These are phyloP conservation scores for Euphrasia arctica DNA, from an alignment of 305 asterid species.

Conservation along the genomic window DNA sequence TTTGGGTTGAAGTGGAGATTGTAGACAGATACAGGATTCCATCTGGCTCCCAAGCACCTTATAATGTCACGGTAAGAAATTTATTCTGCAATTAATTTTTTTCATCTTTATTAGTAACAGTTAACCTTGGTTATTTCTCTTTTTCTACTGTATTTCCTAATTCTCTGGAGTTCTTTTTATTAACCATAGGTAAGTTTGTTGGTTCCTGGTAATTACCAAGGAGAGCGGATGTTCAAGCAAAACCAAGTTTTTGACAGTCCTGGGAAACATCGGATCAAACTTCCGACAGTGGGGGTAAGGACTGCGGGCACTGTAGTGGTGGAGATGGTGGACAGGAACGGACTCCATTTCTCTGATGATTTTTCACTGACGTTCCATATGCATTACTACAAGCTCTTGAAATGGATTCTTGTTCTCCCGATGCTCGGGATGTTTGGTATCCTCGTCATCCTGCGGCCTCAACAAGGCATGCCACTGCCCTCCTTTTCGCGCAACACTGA, in stretches of 20 bases:
- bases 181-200: constrained; percentile 70
- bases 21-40: constrained; percentile 76
- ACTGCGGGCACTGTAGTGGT: constrained; percentile 87
- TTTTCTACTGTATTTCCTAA: constrained; percentile 11
- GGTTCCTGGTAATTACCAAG: constrained; percentile 99
- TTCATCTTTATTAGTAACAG: not conserved
- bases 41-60: constrained; percentile 91
- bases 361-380: constrained; percentile 91
- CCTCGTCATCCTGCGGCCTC: constrained; percentile 87
- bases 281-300: constrained; percentile 83
- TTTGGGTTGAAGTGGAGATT: constrained; percentile 91
- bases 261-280: constrained; percentile 69
- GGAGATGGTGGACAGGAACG: constrained; percentile 94
- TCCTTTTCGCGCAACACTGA: constrained; percentile 91
- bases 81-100: not conserved
- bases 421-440: constrained; percentile 95
- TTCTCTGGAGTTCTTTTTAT: constrained; percentile 14
- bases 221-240: constrained; percentile 82
- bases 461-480: constrained; percentile 89
- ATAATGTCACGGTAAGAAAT: constrained; percentile 76
- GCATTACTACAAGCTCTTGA: constrained; percentile 81
- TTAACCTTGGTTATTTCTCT: too few relatives aligned
- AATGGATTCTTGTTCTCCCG: constrained; percentile 93
- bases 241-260: constrained; percentile 52
- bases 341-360: constrained; percentile 79